Base-by-base conservation (phyloP, 495 filamentous ascomycete genomes). In the Neurospora terricola region DNA sequence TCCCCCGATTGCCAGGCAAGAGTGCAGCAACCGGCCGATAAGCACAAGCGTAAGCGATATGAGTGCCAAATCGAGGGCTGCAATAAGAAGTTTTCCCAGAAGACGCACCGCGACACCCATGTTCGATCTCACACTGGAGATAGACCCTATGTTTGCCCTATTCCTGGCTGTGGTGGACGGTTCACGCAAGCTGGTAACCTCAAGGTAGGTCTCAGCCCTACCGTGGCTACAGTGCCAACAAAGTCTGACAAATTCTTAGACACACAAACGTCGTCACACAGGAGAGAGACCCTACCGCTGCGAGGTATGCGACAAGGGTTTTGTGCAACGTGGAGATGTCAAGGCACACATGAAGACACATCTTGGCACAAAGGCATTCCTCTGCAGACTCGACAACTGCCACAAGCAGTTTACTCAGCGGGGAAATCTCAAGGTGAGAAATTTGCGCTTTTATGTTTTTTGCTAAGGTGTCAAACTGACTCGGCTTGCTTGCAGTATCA, bases 51-150 rank as follows among this genome's bases (percentile, higher is more conserved):
- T 73, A 93, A 92, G 80, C 88, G 89, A 76, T 96, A 96, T 78
- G 82, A 87, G 36, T 98, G 95, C 82, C 88, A 86, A 30, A 87
- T 94, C 39, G 86, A 89, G 14, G 88, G 90, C 16, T 98, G 95
- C 77, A 84, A 87, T 72, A 97, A 96, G 83, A 88, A 86, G 74
- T 97, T 97, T 81, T 89, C 89, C 72, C 95, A 98, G 79, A 97
- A 95, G 81, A 98, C 94, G 3, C 94, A 98, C 79, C 86, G 97
- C 43, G 93, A 97, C 73, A 98, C 96, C 43, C 95, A 98, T 77
- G 91, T 87, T 62, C 88, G 95, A 77, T 91, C 94, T 10, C 95
- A 98, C 78, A 97, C 94, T 4, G 95, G 95, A 23, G 89, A 94
- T 69, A 93, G 94, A 75, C 95, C 95, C 73, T 97, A 94, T 83